Percentiles rank a stretch among this genome's conserved stretches.
These are phyloP conservation scores for Aspergillus pseudonomiae DNA, from an alignment of 2,329 filamentous ascomycete species.

Conservation along the genomic window DNA sequence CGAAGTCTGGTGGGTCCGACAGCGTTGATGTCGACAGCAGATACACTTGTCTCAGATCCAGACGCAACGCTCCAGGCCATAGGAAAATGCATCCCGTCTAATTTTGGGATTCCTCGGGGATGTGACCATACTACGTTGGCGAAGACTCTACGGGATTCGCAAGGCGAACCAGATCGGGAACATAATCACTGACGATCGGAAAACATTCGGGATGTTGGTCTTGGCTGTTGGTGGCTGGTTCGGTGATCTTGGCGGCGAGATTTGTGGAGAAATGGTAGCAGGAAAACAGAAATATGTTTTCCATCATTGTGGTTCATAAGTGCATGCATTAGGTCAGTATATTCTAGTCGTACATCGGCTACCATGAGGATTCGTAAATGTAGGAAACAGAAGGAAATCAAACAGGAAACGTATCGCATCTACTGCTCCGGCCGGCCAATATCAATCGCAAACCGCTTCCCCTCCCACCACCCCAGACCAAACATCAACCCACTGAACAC, in stretches of 20 bases:
- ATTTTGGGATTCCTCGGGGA: neutral
- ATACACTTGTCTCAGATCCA: neutral
- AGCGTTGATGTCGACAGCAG: neutral
- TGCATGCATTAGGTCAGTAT: neutral
- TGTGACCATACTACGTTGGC: neutral
- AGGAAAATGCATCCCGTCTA: neutral
- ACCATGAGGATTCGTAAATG: neutral
- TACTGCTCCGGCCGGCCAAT: conserved; percentile 1
- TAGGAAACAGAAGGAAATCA: neutral
- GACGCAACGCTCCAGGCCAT: neutral
- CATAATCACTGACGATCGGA: neutral
- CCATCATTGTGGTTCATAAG: neutral
- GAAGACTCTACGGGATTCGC: neutral
- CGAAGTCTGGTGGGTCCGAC: neutral
- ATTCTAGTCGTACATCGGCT: neutral
- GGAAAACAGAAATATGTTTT: neutral
- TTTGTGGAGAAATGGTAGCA: neutral
- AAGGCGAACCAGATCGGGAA: neutral
- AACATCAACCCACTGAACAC: conserved; percentile 14
- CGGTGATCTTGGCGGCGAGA: neutral
- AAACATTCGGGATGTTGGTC: neutral
- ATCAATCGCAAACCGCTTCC: neutral
- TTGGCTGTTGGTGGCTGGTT: neutral
- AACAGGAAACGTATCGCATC: neutral
- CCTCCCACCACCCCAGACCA: conserved; percentile 18